Base-by-base conservation (phyloP, 805 yeast species). In the Saturnispora zaruensis region DNA sequence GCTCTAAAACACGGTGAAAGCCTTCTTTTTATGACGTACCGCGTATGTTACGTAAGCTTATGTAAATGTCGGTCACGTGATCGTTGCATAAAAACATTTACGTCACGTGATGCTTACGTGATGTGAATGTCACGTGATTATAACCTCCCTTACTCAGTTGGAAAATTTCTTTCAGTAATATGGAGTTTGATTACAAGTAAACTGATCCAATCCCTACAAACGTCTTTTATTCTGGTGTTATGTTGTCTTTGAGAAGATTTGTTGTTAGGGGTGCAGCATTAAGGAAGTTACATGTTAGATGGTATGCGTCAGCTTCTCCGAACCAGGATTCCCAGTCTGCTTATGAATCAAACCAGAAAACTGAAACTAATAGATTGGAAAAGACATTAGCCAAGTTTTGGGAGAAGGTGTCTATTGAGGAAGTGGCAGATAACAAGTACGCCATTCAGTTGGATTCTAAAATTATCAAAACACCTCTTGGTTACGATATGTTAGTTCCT, bases 401-500 rank as follows among this genome's bases (percentile, higher is more conserved):
- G 96, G 86, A 85, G 50, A 76, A 79, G 44, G 93, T 86, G 4
- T 71, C 69, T 26, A 66, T 62, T 24, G 53, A 58, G 13, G 64
- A 69, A 49, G 59, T 62, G 0, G 60, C 63, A 1, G 62, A 65
- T 2, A 66, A 69, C 4, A 18, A 32, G 2, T 72, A 70, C 50
- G 77, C 76, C 41, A 71, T 91, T 24, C 79, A 80, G 54, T 70
- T 91, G 41, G 96, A 87, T 60, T 72, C 76, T 1, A 85, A 83
- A 64, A 78, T 96, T 0, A 69, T 93, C 52, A 82, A 81, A 62
- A 91, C 98, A 1, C 96, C 98, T 0, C 66, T 81, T 46, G 97
- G 97, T 3, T 74, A 81, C 63, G 74, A 77, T 23, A 66, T 93
- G 46, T 67, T 78, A 1, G 67, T 93, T 13, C 95, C 96, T 4